Base-by-base conservation (phyloP, 345 rosid species). In the Eucalyptus victrix region DNA sequence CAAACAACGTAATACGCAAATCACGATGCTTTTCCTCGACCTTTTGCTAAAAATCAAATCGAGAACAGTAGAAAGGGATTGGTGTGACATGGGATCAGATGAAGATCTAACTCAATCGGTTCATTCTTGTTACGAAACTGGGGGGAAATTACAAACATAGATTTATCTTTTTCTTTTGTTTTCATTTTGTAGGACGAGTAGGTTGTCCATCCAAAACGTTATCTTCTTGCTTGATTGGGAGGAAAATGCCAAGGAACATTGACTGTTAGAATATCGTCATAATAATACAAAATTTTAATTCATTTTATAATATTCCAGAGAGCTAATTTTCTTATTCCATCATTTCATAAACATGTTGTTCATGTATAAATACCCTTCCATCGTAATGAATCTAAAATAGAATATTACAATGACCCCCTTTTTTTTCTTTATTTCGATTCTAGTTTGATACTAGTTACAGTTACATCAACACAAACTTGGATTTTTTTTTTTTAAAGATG, bases 241-340 rank as follows among this genome's bases (percentile, higher is more conserved):
- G 69, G 69, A 28, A 30, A 65, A 14, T 65, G 76, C 76, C 19
- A 14, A n/a, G 37, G 76, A 65, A 15, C 76, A 14, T 30, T n/a
- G 76, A 65, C 76, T n/a, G 37, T 62, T 30, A 62, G 69, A n/a
- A n/a, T 65, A 65, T n/a, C 7, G 11, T 30, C 76, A 65, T 14
- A 65, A n/a, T n/a, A 30, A 0, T 65, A n/a, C 19, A 14, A 30
- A 30, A 14, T 65, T 65, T n/a, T n/a, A 65, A 15, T n/a, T n/a
- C 0, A 15, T 65, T 65, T n/a, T n/a, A 65, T n/a, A 15, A 65
- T 65, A 16, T 65, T 7, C 37, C 1, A 0, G 2, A 0, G 15
- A 65, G 76, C 76, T n/a, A 7, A 65, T 65, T 65, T n/a, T 30
- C 37, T 65, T n/a, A 65, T 65, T 65, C 17, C 19, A 65, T 65